Evolutionary conservation across 331 rosid genomes (phyloP), one percentile per base, ranked within the genome.

Genomic region (Ulmus americana): DNA sequence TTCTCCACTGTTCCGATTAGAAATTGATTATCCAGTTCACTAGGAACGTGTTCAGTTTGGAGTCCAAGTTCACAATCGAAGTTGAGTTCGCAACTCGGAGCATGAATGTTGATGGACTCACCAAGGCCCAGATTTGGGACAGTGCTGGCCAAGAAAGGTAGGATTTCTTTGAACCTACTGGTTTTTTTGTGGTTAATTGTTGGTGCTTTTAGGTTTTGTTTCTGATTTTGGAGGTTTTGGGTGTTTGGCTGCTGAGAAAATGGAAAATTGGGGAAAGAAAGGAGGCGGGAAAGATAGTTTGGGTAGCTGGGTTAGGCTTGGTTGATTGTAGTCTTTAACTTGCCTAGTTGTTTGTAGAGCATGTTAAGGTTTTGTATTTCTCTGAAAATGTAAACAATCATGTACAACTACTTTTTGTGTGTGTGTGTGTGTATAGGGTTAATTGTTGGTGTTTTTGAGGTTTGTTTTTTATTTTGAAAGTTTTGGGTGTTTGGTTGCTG

Each of bases 111-210:
- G 86, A 82, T 57, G 42, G 45, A 43, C 77, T 78, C 64, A 75
- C 78, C 63, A 82, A 82, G 77, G 86, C 86, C 55, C 86, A 82
- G 79, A 78, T 82, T 75, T 82, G 86, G 83, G 83, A 82, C 61
- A 82, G 83, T 40, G 83, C 81, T 13, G 83, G 86, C 67, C 86
- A 82, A 66, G 83, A 82, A 73, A 71, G 87, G 87, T 82, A 56
- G 4, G 67, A 16, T 9, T 35, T 11, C 16, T 5, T 41, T 5
- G 39, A 48, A 54, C 8, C 5, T 41, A 2, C 6, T 45, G 7
- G 55, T 11, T 18, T n/a, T 0, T 43, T 11, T 49, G 15, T 64
- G 6, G 6, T 45, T 22, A 50, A 28, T 9, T 61, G 48, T 4
- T 43, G 13, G 13, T 35, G n/a, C 39, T 18, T 65, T 46, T 76